Base-by-base conservation (phyloP, 495 filamentous ascomycete genomes). In the Aspergillus haitiensis region DNA sequence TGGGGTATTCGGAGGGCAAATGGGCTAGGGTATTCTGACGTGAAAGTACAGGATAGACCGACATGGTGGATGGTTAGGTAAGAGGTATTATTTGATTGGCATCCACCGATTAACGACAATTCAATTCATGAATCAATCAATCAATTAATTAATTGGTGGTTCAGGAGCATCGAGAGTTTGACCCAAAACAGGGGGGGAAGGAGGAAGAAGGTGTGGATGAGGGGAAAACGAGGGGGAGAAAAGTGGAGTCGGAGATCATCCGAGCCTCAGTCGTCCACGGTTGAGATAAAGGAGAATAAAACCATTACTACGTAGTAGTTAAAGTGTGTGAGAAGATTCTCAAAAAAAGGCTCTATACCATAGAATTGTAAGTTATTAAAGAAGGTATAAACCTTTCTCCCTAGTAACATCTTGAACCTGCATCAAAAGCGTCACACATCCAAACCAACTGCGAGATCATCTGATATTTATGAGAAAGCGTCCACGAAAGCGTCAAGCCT, bases 1-100 rank as follows among this genome's bases (percentile, higher is more conserved):
- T 42, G 60, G 70, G 50, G 55, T 70, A 74, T 52, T 72, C 70
- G 6, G 67, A 54, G 33, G 74, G 73, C 10, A 77, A 67, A 12
- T 67, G 57, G 36, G 67, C 61, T 40, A 77, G 63, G 4, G 74
- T 75, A 58, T 34, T 57, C 34, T 69, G 57, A 52, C 68, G 70
- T 4, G 70, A 59, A 6, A 77, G 64, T 5, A 56, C 27, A 1
- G 70, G 69, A 48, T 73, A 72, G 36, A 53, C 45, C 2, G 66
- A 49, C 73, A 74, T 75, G 15, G 7, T 64, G 47, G 15, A 1
- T 21, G 12, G 12, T 13, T 44, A 16, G 15, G 36, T 11, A 12
- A 33, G 16, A 7, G 16, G 27, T 31, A 32, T 40, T 6, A 11
- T 31, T 27, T 35, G 35, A 47, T 35, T 56, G 39, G 32, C 34